Evolutionary conservation across 169 alveolate species (phyloP).

Genomic region (Cryptosporidium bovis): DNA sequence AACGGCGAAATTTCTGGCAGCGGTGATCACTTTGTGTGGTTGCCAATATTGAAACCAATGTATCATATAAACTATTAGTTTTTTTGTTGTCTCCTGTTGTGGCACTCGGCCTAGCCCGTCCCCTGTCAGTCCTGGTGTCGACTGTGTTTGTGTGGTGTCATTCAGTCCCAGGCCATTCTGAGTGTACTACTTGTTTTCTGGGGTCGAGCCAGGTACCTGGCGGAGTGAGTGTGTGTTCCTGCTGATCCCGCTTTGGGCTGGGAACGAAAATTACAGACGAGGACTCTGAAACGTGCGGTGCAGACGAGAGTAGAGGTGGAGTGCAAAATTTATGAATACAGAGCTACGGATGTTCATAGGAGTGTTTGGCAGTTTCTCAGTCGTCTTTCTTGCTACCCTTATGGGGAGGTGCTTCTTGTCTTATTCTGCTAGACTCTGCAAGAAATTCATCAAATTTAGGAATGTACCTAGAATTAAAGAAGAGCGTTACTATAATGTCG

Average conservation of each 20-base stretch:
- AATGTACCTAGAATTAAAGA: conserved; percentile 10
- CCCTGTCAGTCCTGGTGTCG: no score
- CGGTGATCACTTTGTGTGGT: conserved; percentile 82
- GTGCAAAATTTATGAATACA: background rate
- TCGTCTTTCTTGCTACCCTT: no score
- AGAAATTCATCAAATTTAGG: conserved; percentile 43
- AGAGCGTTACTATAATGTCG: background rate
- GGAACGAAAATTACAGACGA: no score
- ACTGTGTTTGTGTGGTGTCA: no score
- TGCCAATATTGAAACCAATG: conserved; percentile 62
- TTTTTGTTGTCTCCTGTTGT: no score
- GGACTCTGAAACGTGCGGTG: no score
- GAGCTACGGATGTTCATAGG: background rate
- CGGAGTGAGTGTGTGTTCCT: background rate
- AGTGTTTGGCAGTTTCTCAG: no score
- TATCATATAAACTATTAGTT: conserved; percentile 8
- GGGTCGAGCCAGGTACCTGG: background rate
- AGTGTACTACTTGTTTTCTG: background rate
- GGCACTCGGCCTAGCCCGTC: no score
- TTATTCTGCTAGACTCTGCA: background rate
- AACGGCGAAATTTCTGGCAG: conserved; percentile 94
- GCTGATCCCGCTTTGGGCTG: background rate
- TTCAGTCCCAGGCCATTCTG: no score
- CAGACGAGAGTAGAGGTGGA: no score
- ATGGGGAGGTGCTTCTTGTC: background rate